A percentile compares a stretch with the other conserved stretches of the same genome.
Evolutionary conservation across 148 eudicot species (phyloP).

Genomic region (Limonium bicolor): DNA sequence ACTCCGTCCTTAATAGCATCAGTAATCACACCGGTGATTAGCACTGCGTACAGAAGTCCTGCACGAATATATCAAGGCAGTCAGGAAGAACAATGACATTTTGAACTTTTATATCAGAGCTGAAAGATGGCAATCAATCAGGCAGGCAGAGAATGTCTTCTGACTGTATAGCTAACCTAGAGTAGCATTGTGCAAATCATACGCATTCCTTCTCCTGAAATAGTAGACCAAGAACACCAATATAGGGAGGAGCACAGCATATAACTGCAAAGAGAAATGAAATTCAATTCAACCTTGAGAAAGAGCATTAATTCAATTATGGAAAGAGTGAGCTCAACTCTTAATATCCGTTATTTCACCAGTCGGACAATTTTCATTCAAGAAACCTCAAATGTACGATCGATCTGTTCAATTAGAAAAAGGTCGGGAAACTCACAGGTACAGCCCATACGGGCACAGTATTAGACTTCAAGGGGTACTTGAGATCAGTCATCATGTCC

Average conservation of each 20-base stretch:
- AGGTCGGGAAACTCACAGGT: constrained; percentile 29
- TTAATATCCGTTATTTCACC: background rate
- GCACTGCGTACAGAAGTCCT: constrained; percentile 58
- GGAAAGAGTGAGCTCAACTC: background rate
- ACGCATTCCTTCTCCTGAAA: constrained; percentile 41
- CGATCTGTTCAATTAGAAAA: background rate
- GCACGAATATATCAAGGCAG: constrained; percentile 1
- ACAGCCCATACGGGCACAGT: constrained; percentile 77
- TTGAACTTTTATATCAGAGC: background rate
- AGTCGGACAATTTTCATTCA: no score
- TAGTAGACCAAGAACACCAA: constrained; percentile 33
- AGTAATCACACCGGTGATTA: constrained; percentile 63
- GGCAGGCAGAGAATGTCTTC: no score
- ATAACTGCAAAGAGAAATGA: constrained; percentile 34
- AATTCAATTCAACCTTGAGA: no score
- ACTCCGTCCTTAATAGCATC: constrained; percentile 83
- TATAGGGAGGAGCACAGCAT: constrained; percentile 52
- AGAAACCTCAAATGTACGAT: no score
- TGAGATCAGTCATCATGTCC: constrained; percentile 73
- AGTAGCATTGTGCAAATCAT: constrained; percentile 67
- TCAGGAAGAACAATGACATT: background rate
- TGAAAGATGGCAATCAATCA: background rate
- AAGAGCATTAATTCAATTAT: no score
- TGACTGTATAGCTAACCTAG: constrained; percentile 25
- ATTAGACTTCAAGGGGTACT: constrained; percentile 48